Base-by-base conservation (phyloP, 2,329 filamentous ascomycete genomes). In the Calonectria ilicicola region DNA sequence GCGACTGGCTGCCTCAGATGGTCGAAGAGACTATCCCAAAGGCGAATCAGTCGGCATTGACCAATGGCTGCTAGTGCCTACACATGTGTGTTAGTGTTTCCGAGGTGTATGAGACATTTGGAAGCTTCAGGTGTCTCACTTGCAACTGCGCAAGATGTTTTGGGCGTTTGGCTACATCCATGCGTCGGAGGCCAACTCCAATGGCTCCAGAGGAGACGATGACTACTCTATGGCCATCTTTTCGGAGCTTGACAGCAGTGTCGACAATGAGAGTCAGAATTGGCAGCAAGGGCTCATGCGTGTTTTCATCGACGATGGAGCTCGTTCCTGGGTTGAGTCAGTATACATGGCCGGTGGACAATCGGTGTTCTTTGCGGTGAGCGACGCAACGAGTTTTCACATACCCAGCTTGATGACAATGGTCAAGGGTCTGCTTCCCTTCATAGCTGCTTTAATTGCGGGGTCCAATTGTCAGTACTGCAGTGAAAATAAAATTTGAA, bases 151-250 rank as follows among this genome's bases (percentile, higher is more conserved):
- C 94, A 44, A 99, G 89, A 83, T 98, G 93, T 84, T 98, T 98
- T 26, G 97, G 97, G 77, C 95, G 91, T 80, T 94, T 93, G 32
- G 95, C 92, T 72, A 98, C 89, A 82, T 98, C 92, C 95, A 98
- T 98, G 73, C 95, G 92, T 70, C 94, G 91, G 73, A 99, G 88
- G 8, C 96, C 97, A 73, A 99, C 95, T 71, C 96, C 97, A 84
- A 99, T 98, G 83, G 97, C 97, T 72, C 97, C 97, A 0, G 97
- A 99, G 2, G 97, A 99, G 75, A 98, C 97, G 76, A 99, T 94
- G 83, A 99, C 93, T 65, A 99, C 97, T 79, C 93, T 92, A 84
- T 99, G 96, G 63, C 97, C 97, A 91, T 98, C 94, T 84, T 96
- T 93, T 77, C 93, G 92, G 51, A 99, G 89, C 81, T 92, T 94